Evolutionary conservation across 2,329 filamentous ascomycete species (phyloP).

Genomic region (Aspergillus fumigatus): DNA sequence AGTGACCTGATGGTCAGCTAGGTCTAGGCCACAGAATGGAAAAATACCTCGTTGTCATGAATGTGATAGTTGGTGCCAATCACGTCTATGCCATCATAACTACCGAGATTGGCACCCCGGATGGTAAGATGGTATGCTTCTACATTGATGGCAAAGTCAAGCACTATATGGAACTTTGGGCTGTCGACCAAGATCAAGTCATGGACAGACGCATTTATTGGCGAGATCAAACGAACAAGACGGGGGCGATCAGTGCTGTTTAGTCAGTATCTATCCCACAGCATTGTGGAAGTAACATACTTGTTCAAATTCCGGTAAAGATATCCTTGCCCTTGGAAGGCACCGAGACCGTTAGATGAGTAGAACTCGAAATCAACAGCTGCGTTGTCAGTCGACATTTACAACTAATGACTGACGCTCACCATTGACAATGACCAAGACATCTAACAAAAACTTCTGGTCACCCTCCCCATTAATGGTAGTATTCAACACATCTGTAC

Average conservation of each 20-base stretch:
- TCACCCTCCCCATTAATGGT: conserved; percentile 34
- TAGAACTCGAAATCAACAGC: conserved; percentile 34
- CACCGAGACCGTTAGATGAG: conserved; percentile 30
- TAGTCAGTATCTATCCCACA: no score
- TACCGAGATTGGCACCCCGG: conserved; percentile 33
- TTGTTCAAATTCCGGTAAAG: conserved; percentile 27
- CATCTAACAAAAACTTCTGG: conserved; percentile 24
- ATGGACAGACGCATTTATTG: conserved; percentile 24
- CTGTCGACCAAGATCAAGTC: conserved; percentile 31
- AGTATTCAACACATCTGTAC: conserved; percentile 22
- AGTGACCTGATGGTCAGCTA: conserved; percentile 21
- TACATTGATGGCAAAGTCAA: conserved; percentile 33
- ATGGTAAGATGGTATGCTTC: conserved; percentile 38
- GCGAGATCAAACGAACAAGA: conserved; percentile 21
- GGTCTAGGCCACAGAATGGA: not conserved
- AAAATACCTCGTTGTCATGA: conserved; percentile 31
- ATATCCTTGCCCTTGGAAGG: conserved; percentile 35
- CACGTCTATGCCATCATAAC: conserved; percentile 36
- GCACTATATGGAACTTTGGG: conserved; percentile 36
- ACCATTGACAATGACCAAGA: conserved; percentile 30
- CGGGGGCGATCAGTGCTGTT: conserved; percentile 15
- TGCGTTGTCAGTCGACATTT: not conserved
- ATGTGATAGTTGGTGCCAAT: conserved; percentile 35
- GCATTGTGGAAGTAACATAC: conserved; percentile 9
- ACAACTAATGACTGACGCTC: not conserved